Conservation (phyloP, 306 rosid species). For the Psophocarpus tetragonolobus region DNA sequence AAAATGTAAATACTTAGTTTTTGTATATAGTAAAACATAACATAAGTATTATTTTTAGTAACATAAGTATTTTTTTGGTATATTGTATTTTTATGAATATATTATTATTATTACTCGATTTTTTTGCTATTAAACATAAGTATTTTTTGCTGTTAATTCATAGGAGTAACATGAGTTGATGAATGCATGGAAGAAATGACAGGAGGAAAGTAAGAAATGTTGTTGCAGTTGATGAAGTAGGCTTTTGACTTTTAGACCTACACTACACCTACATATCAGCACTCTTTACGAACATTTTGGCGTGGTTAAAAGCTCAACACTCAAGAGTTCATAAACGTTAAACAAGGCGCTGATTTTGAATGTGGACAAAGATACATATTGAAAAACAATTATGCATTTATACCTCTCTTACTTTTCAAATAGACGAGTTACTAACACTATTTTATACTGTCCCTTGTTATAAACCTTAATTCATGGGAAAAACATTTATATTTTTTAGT, state of each 20-base stretch:
- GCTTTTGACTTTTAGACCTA: conserved; percentile 54
- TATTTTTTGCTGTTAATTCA: neutral
- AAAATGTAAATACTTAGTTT: too few species aligned
- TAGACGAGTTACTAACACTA: too few species aligned
- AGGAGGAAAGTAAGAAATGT: neutral
- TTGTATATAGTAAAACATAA: too few species aligned
- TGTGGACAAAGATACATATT: neutral
- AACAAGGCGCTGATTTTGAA: neutral
- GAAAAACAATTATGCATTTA: neutral
- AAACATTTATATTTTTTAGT: too few species aligned
- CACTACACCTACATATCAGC: conserved; percentile 20
- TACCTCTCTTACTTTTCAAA: neutral
- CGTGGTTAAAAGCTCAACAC: neutral
- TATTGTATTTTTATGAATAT: neutral
- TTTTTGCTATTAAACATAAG: too few species aligned
- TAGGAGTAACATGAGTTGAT: neutral
- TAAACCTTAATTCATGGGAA: too few species aligned
- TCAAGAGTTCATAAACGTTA: too few species aligned
- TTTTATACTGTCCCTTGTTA: too few species aligned
- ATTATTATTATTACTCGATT: neutral
- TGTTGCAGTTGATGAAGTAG: conserved; percentile 23
- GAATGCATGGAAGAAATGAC: conserved; percentile 22
- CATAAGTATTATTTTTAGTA: too few species aligned
- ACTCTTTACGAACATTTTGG: conserved; percentile 2
- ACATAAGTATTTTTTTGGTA: too few species aligned